Evolutionary conservation across 495 filamentous ascomycete species (phyloP).

Genomic region (Penicillium macrosclerotiorum): DNA sequence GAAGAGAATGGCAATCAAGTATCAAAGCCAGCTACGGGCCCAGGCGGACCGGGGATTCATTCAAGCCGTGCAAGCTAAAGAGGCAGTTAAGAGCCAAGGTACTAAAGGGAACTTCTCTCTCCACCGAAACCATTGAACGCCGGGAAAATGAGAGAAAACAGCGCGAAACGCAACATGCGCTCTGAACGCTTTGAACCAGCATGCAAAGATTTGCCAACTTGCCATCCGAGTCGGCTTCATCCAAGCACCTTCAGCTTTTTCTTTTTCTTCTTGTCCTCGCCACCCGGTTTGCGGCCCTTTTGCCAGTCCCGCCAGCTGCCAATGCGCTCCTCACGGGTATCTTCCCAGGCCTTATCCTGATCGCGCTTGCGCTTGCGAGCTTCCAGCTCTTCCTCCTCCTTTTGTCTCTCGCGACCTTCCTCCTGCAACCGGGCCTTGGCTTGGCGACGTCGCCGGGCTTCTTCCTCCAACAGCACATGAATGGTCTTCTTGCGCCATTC

Average conservation of each 20-base stretch:
- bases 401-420: constrained; percentile 87
- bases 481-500: constrained; percentile 93
- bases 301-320: constrained; percentile 93
- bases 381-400: constrained; percentile 82
- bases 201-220: too few relatives aligned
- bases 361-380: constrained; percentile 89
- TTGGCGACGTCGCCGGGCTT: constrained; percentile 79
- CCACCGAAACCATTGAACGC: too few relatives aligned
- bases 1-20: too few relatives aligned
- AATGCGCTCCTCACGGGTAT: constrained; percentile 86
- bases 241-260: constrained; percentile 92
- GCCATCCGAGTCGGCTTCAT: constrained; percentile 23
- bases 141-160: too few relatives aligned
- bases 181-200: too few relatives aligned
- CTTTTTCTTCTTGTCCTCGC: constrained; percentile 65
- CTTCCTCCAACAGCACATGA: constrained; percentile 88
- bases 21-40: too few relatives aligned
- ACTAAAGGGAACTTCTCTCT: too few relatives aligned
- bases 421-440: constrained; percentile 94
- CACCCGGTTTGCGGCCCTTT: constrained; percentile 57
- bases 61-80: too few relatives aligned
- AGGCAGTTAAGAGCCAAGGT: too few relatives aligned
- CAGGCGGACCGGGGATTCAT: too few relatives aligned
- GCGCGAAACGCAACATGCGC: too few relatives aligned
- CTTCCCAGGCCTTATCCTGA: constrained; percentile 90